Conservation (phyloP, 306 rosid species). For the Vachellia collinsii region DNA sequence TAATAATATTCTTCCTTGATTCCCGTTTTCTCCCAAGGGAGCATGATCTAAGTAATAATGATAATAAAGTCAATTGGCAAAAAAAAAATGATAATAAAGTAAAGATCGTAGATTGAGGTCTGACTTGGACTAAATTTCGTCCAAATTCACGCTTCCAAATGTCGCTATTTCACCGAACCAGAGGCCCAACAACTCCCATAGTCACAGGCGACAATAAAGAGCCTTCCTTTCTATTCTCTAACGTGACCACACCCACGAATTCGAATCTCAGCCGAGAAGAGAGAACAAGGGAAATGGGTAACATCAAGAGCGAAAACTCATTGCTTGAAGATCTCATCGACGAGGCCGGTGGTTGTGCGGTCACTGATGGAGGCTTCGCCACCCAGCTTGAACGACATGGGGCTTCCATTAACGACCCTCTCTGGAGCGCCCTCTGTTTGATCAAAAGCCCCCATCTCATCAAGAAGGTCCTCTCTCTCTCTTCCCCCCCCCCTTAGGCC, state of each 20-base stretch:
- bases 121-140: background rate
- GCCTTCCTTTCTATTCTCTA: background rate
- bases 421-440: slow-evolving; percentile 88
- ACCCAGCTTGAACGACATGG: slow-evolving; percentile 86
- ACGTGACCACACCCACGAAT: background rate
- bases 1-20: too few relatives aligned
- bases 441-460: slow-evolving; percentile 69
- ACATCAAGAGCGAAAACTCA: slow-evolving; percentile 41
- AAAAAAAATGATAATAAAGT: background rate
- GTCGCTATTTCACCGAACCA: background rate
- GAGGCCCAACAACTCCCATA: background rate
- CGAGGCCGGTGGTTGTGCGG: slow-evolving; percentile 72
- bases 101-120: background rate
- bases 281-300: slow-evolving; percentile 34
- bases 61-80: slow-evolving; percentile 6
- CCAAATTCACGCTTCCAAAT: slow-evolving; percentile 20
- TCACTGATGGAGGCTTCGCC: slow-evolving; percentile 83
- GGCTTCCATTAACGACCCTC: slow-evolving; percentile 73
- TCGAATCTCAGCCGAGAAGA: background rate
- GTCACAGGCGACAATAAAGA: background rate
- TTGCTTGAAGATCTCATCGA: slow-evolving; percentile 67
- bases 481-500: background rate
- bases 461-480: slow-evolving; percentile 47
- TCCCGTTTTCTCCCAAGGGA: too few relatives aligned
- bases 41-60: too few relatives aligned